A percentile compares a stretch with the other conserved stretches of the same genome.
Evolutionary conservation across 257 asterid species (phyloP).

Genomic region (Przewalskia tangutica): DNA sequence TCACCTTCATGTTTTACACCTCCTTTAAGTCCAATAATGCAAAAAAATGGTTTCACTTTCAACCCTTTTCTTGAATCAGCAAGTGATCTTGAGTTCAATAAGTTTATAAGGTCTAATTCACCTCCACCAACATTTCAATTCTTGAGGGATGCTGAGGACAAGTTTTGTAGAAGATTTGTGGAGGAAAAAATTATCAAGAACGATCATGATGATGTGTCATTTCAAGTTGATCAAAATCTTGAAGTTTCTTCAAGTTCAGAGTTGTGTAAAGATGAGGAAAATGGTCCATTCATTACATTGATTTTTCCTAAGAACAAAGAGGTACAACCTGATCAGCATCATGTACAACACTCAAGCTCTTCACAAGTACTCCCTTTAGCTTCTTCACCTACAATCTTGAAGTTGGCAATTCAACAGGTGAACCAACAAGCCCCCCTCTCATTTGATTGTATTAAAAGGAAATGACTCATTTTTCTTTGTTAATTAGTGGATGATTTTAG

Average conservation of each 20-base stretch:
- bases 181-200: background rate
- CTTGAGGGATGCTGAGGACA: constrained; percentile 27
- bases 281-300: constrained; percentile 28
- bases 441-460: background rate
- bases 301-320: constrained; percentile 14
- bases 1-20: constrained; percentile 64
- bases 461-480: background rate
- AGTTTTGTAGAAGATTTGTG: constrained; percentile 11
- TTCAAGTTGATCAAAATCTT: background rate
- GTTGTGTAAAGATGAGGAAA: constrained; percentile 18
- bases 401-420: background rate
- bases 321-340: constrained; percentile 9
- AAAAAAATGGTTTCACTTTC: background rate
- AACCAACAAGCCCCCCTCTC: background rate
- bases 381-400: constrained; percentile 18
- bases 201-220: background rate
- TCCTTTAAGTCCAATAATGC: constrained; percentile 39
- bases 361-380: constrained; percentile 27
- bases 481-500: background rate
- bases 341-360: constrained; percentile 16
- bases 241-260: constrained; percentile 17
- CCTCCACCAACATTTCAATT: constrained; percentile 39
- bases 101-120: constrained; percentile 17
- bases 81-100: constrained; percentile 38
- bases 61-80: constrained; percentile 26